These are phyloP conservation scores for Mucor plumbeus DNA, from an alignment of 371 early-diverging fungal genomes.

Conservation along the genomic window DNA sequence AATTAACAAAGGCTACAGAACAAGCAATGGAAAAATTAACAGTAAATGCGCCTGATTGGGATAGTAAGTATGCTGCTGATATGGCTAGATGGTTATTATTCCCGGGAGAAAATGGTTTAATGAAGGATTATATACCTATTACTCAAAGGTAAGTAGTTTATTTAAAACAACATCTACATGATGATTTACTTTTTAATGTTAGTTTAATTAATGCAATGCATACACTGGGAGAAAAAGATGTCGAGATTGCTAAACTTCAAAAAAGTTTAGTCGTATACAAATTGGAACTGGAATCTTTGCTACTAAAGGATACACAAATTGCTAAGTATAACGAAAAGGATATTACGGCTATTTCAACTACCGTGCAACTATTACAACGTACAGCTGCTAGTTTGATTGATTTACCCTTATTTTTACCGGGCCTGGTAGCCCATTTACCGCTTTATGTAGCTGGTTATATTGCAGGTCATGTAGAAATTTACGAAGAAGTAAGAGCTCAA, in stretches of 20 bases:
- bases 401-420: conserved; percentile 60
- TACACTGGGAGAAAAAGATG: conserved; percentile 29
- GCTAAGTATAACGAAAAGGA: conserved; percentile 54
- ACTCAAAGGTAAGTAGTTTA: conserved; percentile 49
- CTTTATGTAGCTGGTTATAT: conserved; percentile 56
- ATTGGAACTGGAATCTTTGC: conserved; percentile 41
- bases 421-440: conserved; percentile 57
- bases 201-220: conserved; percentile 54
- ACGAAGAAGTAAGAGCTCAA: conserved; percentile 63
- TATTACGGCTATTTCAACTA: conserved; percentile 48
- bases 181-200: background rate
- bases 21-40: conserved; percentile 45
- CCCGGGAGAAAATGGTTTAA: conserved; percentile 46
- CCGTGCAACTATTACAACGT: conserved; percentile 43
- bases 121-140: conserved; percentile 55
- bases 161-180: background rate
- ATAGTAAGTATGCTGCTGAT: conserved; percentile 54
- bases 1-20: conserved; percentile 48
- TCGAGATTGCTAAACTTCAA: conserved; percentile 44
- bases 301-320: conserved; percentile 50
- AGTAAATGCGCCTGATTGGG: conserved; percentile 60
- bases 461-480: conserved; percentile 54
- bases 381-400: conserved; percentile 48
- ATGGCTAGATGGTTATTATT: conserved; percentile 57
- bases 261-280: conserved; percentile 51